A percentile compares a stretch with the other conserved stretches of the same genome.
Conservation (phyloP, 768 basidiomycete species). For the Boletus pseudo-olivaceus region DNA sequence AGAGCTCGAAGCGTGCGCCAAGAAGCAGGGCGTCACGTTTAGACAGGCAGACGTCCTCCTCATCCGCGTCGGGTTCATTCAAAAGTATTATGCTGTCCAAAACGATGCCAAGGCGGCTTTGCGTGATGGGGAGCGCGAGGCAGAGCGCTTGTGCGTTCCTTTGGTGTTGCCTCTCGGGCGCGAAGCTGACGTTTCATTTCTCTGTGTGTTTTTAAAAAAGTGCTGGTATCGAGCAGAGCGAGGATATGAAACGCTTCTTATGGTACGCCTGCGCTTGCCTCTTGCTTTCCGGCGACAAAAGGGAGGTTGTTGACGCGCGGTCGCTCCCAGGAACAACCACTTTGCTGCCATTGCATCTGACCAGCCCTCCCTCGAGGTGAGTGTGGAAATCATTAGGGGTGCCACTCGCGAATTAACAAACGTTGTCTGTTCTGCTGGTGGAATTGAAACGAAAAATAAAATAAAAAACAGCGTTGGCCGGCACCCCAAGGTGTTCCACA, state of each 20-base stretch:
- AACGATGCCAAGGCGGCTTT: constrained; percentile 46
- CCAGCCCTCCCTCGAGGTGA: constrained; percentile 61
- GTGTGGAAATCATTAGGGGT: background rate
- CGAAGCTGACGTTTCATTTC: background rate
- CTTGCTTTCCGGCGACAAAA: background rate
- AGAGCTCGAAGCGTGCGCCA: constrained; percentile 57
- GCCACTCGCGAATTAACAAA: background rate
- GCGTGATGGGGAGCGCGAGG: constrained; percentile 28
- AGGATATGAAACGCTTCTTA: constrained; percentile 70
- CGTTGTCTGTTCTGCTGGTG: background rate
- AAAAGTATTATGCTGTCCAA: constrained; percentile 45
- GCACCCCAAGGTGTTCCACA: constrained; percentile 38
- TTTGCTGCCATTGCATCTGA: constrained; percentile 69
- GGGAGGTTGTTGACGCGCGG: background rate
- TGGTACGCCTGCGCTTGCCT: constrained; percentile 43
- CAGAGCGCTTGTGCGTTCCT: constrained; percentile 50
- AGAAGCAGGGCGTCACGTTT: constrained; percentile 55
- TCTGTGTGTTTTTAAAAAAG: constrained; percentile 40
- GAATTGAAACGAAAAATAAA: background rate
- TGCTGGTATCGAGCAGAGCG: constrained; percentile 64
- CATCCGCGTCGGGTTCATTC: constrained; percentile 59
- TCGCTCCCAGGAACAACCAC: constrained; percentile 57
- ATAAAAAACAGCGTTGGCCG: constrained; percentile 48
- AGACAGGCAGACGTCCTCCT: constrained; percentile 59
- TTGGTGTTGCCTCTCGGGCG: background rate